These are phyloP conservation scores for Takashimella koratensis DNA, from an alignment of 1,284 basidiomycete species.

Conservation along the genomic window DNA sequence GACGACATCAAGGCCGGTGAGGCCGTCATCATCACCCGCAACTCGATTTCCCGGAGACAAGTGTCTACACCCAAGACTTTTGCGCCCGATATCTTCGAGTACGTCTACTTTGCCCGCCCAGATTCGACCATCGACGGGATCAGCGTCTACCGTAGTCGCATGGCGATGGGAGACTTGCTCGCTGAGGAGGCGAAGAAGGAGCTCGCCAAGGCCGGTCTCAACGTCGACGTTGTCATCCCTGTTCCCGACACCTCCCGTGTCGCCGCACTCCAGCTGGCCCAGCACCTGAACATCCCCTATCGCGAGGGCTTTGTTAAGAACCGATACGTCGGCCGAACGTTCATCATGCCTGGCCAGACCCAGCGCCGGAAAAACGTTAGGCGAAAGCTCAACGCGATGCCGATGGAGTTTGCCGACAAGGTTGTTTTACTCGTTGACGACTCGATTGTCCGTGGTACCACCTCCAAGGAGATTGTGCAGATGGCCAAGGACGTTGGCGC, in stretches of 20 bases:
- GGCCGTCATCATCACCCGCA: slow-evolving; percentile 90
- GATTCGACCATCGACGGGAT: slow-evolving; percentile 97
- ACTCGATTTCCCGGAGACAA: slow-evolving; percentile 66
- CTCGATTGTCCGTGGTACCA: slow-evolving; percentile 97
- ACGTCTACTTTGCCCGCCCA: slow-evolving; percentile 96
- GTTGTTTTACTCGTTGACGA: slow-evolving; percentile 96
- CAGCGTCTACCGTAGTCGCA: slow-evolving; percentile 93
- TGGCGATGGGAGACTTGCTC: slow-evolving; percentile 98
- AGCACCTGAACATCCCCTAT: slow-evolving; percentile 85
- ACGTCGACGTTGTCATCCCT: slow-evolving; percentile 93
- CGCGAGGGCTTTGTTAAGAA: slow-evolving; percentile 99
- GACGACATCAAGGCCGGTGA: slow-evolving; percentile 91
- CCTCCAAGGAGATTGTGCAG: slow-evolving; percentile 97
- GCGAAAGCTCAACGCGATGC: slow-evolving; percentile 97
- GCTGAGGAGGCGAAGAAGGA: slow-evolving; percentile 81
- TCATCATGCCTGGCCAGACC: slow-evolving; percentile 99
- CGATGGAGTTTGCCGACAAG: slow-evolving; percentile 92
- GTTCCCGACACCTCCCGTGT: slow-evolving; percentile 97
- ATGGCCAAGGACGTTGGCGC: slow-evolving; percentile 99
- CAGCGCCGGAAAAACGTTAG: slow-evolving; percentile 86
- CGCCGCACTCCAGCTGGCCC: slow-evolving; percentile 91
- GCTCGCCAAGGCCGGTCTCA: slow-evolving; percentile 63
- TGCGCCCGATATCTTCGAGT: slow-evolving; percentile 99
- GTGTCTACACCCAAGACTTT: slow-evolving; percentile 68
- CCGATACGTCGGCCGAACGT: slow-evolving; percentile 95